Percentiles rank a stretch among this genome's conserved stretches.
Conservation (phyloP, 495 filamentous ascomycete species). For the Neurospora sp. region DNA sequence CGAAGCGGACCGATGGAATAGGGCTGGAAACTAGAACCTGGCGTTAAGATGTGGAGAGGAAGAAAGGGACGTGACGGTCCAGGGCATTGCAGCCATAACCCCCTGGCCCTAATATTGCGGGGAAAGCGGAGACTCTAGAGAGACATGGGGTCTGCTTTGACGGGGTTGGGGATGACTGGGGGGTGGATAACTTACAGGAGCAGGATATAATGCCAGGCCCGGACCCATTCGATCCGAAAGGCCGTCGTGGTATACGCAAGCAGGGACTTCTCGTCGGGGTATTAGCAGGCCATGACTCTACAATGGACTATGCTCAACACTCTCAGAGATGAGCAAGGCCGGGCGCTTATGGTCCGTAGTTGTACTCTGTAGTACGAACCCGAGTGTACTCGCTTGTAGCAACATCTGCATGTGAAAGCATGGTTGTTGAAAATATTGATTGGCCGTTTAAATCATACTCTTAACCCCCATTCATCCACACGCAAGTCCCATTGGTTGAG, state of each 20-base stretch:
- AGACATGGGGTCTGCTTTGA: not conserved
- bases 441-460: not conserved
- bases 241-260: not conserved
- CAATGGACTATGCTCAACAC: not conserved
- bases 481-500: not conserved
- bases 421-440: not conserved
- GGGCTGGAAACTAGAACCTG: not conserved
- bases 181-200: not conserved
- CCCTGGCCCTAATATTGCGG: not conserved
- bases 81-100: not conserved
- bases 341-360: not conserved
- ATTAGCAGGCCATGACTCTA: not conserved
- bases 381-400: not conserved
- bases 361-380: not conserved
- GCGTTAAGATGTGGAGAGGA: not conserved
- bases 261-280: not conserved
- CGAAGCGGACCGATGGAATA: slow-evolving; percentile 12
- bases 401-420: not conserved
- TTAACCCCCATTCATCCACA: not conserved
- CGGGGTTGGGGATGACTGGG: not conserved
- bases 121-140: slow-evolving; percentile 1
- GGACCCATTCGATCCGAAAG: not conserved
- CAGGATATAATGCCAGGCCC: not conserved
- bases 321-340: not conserved
- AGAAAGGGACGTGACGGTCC: slow-evolving; percentile 4